Base-by-base conservation (phyloP, 305 asterid genomes). In the Solanum hybrid region DNA sequence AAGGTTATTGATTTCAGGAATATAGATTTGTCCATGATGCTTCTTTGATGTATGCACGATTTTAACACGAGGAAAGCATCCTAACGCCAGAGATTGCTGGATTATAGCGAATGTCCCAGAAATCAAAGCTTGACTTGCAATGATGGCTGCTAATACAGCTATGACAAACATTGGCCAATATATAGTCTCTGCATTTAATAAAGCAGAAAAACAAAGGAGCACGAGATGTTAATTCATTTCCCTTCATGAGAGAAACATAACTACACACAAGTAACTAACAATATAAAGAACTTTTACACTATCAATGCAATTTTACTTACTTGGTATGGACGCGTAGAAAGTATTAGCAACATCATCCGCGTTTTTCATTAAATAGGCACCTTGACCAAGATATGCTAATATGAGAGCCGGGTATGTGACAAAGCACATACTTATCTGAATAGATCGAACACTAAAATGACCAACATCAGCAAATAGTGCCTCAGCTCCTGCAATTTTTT, bases 51-150 rank as follows among this genome's bases (percentile, higher is more conserved):
- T 95, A 85, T 95, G 99, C 8, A 94, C 92, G 11, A 96, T 86
- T 87, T 93, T 95, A 3, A 96, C 98, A 11, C 97, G 95, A 31
- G 99, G 98, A 90, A 96, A 96, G 35, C 98, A 96, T 14, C 98
- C 98, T 0, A 95, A 92, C 1, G 96, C 88, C 2, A 95, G 94
- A 1, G 99, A 95, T 60, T 96, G 99, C 60, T 94, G 95, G 78
- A 96, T 91, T 69, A 96, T 95, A 0, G 98, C 92, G 60, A 96
- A 95, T 0, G 96, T 90, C 3, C 94, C 99, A 0, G 99, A 92
- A 73, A 95, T 95, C 96, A 96, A 87, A 3, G 99, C 94, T 89
- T 96, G 99, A 42, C 99, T 96, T 3, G 98, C 98, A 4, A 96
- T 92, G 89, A 95, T 92, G 0, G 99, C 85, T 16, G 98, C 98